Evolutionary conservation across 2,329 filamentous ascomycete genomes (phyloP).

Genomic region (Alternaria sp.): DNA sequence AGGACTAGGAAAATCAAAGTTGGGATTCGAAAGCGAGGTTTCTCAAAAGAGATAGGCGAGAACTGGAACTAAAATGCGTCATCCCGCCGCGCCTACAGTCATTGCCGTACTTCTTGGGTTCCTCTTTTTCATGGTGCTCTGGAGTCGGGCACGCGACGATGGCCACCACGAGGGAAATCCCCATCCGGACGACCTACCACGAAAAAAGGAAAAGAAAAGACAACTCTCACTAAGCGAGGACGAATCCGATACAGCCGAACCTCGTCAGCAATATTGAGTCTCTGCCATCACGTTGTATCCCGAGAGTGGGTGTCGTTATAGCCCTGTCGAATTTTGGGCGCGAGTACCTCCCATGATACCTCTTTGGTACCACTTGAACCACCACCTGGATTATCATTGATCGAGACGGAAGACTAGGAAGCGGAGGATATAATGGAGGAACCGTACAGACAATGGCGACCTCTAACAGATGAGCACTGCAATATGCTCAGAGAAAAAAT

Average conservation of each 20-base stretch:
- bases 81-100: slow-evolving; percentile 46
- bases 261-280: not conserved
- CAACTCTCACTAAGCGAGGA: not conserved
- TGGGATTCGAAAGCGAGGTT: not conserved
- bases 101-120: slow-evolving; percentile 46
- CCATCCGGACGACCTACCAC: slow-evolving; percentile 43
- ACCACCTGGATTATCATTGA: not conserved
- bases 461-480: not conserved
- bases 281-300: not conserved
- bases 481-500: not conserved
- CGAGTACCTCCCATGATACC: not conserved
- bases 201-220: slow-evolving; percentile 20
- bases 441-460: not conserved
- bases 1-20: not conserved
- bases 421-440: not conserved
- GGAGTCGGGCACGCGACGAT: slow-evolving; percentile 33
- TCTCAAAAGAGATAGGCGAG: not conserved
- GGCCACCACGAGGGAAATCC: slow-evolving; percentile 51
- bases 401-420: not conserved
- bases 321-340: not conserved
- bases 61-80: slow-evolving; percentile 36
- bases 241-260: not conserved
- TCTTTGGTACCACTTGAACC: not conserved
- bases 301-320: not conserved
- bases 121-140: slow-evolving; percentile 39